A percentile compares a stretch with the other conserved stretches of the same genome.
Evolutionary conservation across 345 rosid genomes (phyloP).

Genomic region (Eucalyptus virginea): DNA sequence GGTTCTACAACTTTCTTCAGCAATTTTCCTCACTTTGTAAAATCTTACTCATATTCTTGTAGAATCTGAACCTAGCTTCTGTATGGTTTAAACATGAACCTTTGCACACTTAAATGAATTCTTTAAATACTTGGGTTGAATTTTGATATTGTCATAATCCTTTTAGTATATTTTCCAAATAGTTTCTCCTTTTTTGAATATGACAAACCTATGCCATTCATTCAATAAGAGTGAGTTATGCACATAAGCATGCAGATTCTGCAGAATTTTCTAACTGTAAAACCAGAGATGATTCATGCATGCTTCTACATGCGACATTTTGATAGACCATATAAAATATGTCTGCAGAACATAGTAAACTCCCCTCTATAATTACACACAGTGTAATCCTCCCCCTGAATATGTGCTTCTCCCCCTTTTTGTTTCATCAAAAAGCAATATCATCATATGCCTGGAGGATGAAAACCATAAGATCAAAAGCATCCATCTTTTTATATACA

Average conservation of each 20-base stretch:
- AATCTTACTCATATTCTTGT: background rate
- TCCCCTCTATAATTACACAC: background rate
- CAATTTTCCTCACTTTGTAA: background rate
- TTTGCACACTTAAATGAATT: background rate
- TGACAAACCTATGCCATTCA: background rate
- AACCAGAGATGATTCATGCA: background rate
- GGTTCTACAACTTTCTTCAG: no score
- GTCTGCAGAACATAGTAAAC: background rate
- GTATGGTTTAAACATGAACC: background rate
- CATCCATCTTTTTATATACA: background rate
- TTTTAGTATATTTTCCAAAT: background rate
- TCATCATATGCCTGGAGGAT: background rate
- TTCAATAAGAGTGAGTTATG: background rate
- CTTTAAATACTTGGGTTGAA: background rate
- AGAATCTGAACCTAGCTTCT: background rate
- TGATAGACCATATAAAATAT: background rate
- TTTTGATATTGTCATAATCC: background rate
- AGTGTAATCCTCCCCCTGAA: background rate
- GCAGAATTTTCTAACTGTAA: background rate
- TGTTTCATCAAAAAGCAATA: no score
- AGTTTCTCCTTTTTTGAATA: background rate
- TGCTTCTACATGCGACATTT: background rate
- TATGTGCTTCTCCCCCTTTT: background rate
- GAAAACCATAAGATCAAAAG: background rate
- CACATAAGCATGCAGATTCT: no score